Evolutionary conservation across 1,139 yeast species (phyloP).

Genomic region (Saccharomyces uvarum): DNA sequence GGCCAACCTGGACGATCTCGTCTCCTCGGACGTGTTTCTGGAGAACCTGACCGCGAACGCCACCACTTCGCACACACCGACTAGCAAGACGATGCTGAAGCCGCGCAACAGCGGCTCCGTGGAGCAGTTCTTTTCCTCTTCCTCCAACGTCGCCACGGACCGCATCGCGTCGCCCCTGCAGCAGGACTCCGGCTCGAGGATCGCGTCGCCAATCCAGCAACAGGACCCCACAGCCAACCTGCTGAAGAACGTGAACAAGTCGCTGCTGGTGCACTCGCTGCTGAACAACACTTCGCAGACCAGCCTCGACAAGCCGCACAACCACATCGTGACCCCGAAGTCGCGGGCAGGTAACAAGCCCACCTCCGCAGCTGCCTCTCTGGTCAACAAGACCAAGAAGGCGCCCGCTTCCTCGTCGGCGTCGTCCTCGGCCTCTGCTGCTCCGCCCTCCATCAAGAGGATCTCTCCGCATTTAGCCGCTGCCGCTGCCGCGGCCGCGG

Average conservation of each 20-base stretch:
- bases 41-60: slow-evolving; percentile 30
- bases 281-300: slow-evolving; percentile 18
- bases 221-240: slow-evolving; percentile 18
- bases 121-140: slow-evolving; percentile 24
- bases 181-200: slow-evolving; percentile 2
- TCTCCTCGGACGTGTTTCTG: slow-evolving; percentile 28
- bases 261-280: slow-evolving; percentile 17
- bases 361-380: background rate
- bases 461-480: background rate
- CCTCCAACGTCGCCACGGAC: slow-evolving; percentile 8
- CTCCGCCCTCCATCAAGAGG: background rate
- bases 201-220: slow-evolving; percentile 8
- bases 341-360: slow-evolving; percentile 15
- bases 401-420: background rate
- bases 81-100: background rate
- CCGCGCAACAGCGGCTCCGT: slow-evolving; percentile 15
- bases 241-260: slow-evolving; percentile 21
- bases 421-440: background rate
- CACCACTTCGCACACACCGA: slow-evolving; percentile 16
- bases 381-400: background rate
- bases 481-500: background rate
- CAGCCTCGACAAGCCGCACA: slow-evolving; percentile 11
- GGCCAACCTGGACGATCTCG: slow-evolving; percentile 9
- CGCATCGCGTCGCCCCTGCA: slow-evolving; percentile 9
- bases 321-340: slow-evolving; percentile 28